Evolutionary conservation across 768 basidiomycete genomes (phyloP), one percentile per base, ranked within the genome.

Genomic region (Podaxis mareebaensis): DNA sequence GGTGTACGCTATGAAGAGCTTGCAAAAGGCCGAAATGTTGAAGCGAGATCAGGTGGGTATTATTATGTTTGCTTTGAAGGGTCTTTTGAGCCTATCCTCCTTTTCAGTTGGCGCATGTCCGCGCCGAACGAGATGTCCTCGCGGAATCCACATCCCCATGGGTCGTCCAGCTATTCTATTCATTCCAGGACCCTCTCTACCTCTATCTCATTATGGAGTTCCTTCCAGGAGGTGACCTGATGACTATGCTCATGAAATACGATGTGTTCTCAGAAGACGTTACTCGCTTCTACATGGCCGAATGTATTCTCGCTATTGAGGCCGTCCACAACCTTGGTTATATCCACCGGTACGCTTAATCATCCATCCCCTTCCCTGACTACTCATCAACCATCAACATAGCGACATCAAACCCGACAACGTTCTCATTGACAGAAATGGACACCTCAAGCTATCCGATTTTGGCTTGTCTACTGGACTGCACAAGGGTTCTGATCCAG

Each of bases 231-330:
- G 96, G 96, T n/a, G 96, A 99, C 74, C 81, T 99, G 66, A 99
- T 99, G 96, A 98, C 97, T 12, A 99, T 99, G 96, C 81, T 99
- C 69, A 99, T 99, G 90, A 99, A 98, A 77, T 99, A 99, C 76
- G 96, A 98, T 75, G 92, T 96, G 7, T 99, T 99, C 79, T 94
- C 93, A 6, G 97, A 99, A 76, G 96, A 99, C 72, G 96, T 99
- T 40, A 96, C 95, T 33, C 89, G 96, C 63, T 98, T 99, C 78
- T 99, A 99, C 76, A 97, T 99, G 87, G 96, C 96, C 26, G 96
- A 99, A 76, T 97, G 95, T 73, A 93, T 98, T 65, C 83, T 99
- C 28, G 96, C 96, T 20, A 97, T 99, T 64, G 96, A 99, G 74
- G 97, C 96, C 2, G 96, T 99, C 1, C 96, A 99, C 75, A 92